Evolutionary conservation across 257 asterid species (phyloP).

Genomic region (Solanum clarkiae): DNA sequence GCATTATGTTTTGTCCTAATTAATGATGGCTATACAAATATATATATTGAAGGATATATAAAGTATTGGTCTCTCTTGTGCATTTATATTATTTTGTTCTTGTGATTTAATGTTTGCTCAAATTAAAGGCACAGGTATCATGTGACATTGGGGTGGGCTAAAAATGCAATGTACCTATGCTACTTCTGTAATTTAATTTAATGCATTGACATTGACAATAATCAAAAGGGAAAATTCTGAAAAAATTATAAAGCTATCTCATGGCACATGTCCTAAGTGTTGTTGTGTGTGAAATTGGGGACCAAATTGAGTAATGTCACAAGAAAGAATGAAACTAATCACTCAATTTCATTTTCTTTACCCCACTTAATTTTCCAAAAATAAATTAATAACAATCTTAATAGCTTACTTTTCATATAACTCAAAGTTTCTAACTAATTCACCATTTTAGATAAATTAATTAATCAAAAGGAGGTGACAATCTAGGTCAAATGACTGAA

Average conservation of each 20-base stretch:
- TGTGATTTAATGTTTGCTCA: not conserved
- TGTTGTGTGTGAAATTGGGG: slow-evolving; percentile 12
- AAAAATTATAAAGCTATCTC: not conserved
- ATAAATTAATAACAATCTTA: not conserved
- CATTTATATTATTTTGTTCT: not conserved
- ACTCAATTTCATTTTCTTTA: not conserved
- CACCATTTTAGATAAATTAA: no score
- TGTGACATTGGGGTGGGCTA: slow-evolving; percentile 6
- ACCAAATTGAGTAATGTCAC: slow-evolving; percentile 3
- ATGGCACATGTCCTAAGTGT: slow-evolving; percentile 26
- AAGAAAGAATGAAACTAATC: not conserved
- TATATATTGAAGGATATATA: not conserved
- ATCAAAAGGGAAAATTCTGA: slow-evolving; percentile 10
- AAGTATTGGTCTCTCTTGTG: not conserved
- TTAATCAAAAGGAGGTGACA: no score
- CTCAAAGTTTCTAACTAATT: not conserved
- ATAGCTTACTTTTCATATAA: not conserved
- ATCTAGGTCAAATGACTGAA: no score
- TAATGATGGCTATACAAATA: not conserved
- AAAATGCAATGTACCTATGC: slow-evolving; percentile 15
- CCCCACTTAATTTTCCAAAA: not conserved
- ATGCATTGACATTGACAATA: slow-evolving; percentile 1
- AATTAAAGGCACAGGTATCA: not conserved
- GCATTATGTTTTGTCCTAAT: not conserved
- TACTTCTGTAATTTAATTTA: not conserved